phyloP scores from a whole-genome alignment of 2,329 filamentous ascomycete species.

The Fusarium newnesense region DNA sequence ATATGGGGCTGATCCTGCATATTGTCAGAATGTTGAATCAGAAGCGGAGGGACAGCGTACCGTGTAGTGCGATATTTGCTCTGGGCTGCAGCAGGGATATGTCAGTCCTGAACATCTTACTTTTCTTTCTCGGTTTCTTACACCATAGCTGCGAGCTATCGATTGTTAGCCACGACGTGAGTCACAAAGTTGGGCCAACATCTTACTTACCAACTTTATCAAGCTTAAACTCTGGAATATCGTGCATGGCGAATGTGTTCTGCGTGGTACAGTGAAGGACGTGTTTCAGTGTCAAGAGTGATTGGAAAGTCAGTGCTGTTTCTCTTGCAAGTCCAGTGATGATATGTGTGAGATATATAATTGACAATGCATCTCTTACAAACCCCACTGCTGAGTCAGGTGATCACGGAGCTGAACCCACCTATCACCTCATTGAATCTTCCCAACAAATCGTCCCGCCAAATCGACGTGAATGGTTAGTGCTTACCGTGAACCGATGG shows the following conservation, averaged over 20 bases:
- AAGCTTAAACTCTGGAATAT: neutral
- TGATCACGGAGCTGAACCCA: neutral
- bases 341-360: rapidly evolving
- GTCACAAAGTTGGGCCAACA: rapidly evolving
- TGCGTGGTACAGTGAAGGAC: rapidly evolving
- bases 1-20: neutral
- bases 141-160: neutral
- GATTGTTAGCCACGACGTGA: rapidly evolving
- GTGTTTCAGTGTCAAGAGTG: rapidly evolving
- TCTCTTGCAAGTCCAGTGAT: neutral
- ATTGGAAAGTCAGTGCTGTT: rapidly evolving
- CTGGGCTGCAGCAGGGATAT: neutral
- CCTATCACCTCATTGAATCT: neutral
- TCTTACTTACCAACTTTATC: neutral
- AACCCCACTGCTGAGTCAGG: neutral
- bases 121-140: neutral
- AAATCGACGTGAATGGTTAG: neutral
- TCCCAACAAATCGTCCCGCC: neutral
- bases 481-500: neutral
- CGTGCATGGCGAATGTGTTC: neutral
- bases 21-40: neutral
- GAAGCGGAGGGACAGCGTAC: neutral
- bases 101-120: rapidly evolving
- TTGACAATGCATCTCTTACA: neutral
- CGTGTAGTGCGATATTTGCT: neutral